These are phyloP conservation scores for Linum tenue DNA, from an alignment of 345 rosid species.

Conservation along the genomic window DNA sequence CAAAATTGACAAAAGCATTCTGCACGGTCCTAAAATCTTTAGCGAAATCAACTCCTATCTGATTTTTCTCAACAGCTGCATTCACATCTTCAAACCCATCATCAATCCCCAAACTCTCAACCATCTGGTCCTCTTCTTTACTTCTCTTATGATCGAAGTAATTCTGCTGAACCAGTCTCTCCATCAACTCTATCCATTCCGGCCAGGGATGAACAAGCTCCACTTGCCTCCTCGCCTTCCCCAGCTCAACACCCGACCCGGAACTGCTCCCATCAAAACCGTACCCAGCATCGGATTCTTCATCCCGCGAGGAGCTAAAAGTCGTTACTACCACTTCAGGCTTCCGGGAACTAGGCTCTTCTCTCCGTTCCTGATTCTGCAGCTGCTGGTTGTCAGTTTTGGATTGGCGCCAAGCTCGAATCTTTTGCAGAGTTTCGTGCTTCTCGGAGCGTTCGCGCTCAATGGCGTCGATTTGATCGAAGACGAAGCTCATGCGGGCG, in stretches of 20 bases:
- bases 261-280: constrained; percentile 3
- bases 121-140: constrained; percentile 53
- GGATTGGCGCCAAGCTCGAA: constrained; percentile 88
- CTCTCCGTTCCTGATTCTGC: constrained; percentile 9
- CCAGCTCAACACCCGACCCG: constrained; percentile 11
- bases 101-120: constrained; percentile 48
- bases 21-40: constrained; percentile 70
- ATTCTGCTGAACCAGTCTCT: constrained; percentile 72
- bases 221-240: constrained; percentile 23
- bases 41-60: constrained; percentile 36
- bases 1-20: constrained; percentile 77
- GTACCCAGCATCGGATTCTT: not conserved
- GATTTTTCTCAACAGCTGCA: constrained; percentile 15
- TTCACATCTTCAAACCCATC: constrained; percentile 15
- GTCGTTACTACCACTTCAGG: not conserved
- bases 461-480: constrained; percentile 79
- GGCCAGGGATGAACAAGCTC: constrained; percentile 95
- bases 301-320: not conserved
- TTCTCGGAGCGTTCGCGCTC: constrained; percentile 57
- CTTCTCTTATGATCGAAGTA: constrained; percentile 77
- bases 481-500: constrained; percentile 79
- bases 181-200: constrained; percentile 95
- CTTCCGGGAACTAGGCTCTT: not conserved
- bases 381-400: constrained; percentile 25
- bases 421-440: constrained; percentile 69